Evolutionary conservation across 192 early-diverging fungal genomes (phyloP), one percentile per base, ranked within the genome.

Genomic region (Coemansia asiatica): DNA sequence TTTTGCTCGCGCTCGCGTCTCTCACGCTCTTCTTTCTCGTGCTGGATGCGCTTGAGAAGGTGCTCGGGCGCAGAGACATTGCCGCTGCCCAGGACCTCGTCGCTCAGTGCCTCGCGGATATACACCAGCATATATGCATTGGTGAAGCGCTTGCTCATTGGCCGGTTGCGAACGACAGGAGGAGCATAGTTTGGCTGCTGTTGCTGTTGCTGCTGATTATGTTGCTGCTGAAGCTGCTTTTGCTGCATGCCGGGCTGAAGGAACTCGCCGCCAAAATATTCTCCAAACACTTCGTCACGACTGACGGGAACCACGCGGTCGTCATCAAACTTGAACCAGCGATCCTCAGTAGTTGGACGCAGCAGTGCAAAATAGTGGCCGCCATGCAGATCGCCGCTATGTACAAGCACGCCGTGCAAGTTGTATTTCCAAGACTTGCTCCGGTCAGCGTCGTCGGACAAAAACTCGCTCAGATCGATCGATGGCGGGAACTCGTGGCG

Each of bases 51-150:
- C 58, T 69, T 64, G 28, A 76, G 74, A 56, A 99, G 73, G 72
- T 98, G 95, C 53, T 76, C 78, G 12, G 95, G 96, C 56, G 95
- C 90, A 31, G 96, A 94, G 2, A 80, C 63, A 13, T 85, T 81
- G 13, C 82, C 79, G 5, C 91, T 71, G 23, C 87, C 84, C 56
- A 98, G 76, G 25, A 97, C 85, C 22, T 86, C 64, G 25, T 90
- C 90, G 60, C 89, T 74, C 68, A 90, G 83, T 13, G 79, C 67
- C 73, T 94, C 87, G 53, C 95, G 90, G 46, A 99, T 88, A 63
- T 99, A 99, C 26, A 97, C 95, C 74, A 99, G 82, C 96, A 99
- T 97, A 85, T 99, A 99, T 8, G 97, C 97, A 66, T 97, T 99
- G 6, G 92, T 94, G 71, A 92, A 96, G 27, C 94, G 89, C 71